Base-by-base conservation (phyloP, 2,329 filamentous ascomycete genomes). In the Fusarium nurragi region DNA sequence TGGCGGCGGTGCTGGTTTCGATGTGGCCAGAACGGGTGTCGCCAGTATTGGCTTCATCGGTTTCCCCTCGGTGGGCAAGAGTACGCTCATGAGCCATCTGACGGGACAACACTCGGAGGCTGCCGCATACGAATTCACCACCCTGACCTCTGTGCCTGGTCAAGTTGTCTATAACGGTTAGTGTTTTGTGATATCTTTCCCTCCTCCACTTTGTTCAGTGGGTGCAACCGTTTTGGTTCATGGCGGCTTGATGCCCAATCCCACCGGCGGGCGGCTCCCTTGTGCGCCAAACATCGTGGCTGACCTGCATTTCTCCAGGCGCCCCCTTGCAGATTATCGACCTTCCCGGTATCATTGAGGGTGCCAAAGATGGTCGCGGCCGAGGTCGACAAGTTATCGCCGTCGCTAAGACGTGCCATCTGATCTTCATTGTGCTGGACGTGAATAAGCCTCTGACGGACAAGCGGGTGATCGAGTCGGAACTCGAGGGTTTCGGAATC, bases 291-390 rank as follows among this genome's bases (percentile, higher is more conserved):
- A 54, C 32, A 37, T 46, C 25, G 59, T 53, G 64, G 53, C 70
- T 72, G 60, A 72, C 64, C 46, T 54, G 48, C 32, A 60, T 52
- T 41, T 49, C 32, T 40, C 38, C 49, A 85, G 83, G 94, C 58
- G 95, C 95, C 44, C 97, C 97, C 73, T 90, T 99, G 71, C 95
- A 99, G 79, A 98, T 99, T 81, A 92, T 99, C 65, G 95, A 99
- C 85, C 84, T 99, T 75, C 95, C 95, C 2, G 95, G 95, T 88
- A 99, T 99, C 74, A 99, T 99, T 70, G 92, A 98, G 79, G 95
- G 95, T 75, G 95, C 95, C 71, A 98, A 99, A 80, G 95, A 99
- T 77, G 95, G 95, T 67, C 96, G 97, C 76, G 95, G 95, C 82
- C 89, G 95, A 84, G 95, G 95, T 85, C 89, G 94, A 71, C 95